Evolutionary conservation across 306 rosid species (phyloP), one percentile per base, ranked within the genome.

Genomic region (Rosa multiflora): DNA sequence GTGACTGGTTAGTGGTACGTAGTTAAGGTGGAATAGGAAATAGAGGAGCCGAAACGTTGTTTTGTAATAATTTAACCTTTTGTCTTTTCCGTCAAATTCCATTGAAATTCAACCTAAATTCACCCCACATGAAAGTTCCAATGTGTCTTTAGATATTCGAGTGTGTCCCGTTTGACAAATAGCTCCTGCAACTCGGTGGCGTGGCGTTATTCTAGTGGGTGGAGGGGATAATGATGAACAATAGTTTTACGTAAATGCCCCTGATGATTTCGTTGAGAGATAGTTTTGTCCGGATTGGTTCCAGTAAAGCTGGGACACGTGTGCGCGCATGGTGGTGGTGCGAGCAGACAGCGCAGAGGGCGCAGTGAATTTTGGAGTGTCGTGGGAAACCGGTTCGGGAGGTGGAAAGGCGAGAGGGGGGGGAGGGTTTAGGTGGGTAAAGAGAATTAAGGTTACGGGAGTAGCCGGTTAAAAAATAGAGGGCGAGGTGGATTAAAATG

Each of bases 61-160:
- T 44, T 56, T 72, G 76, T 67, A 78, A 78, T 78, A 72, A 72
- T 66, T 56, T 82, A 40, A 75, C 78, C 29, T 68, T 20, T 10
- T 42, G 47, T 42, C 67, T 52, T 78, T 20, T 32, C 37, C 82
- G 82, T 91, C 87, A 89, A 88, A 91, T 89, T 88, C 70, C 80
- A 79, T 80, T 68, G 81, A 86, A 88, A 89, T 91, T 86, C 89
- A 86, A 80, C 82, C 82, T 81, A 91, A 91, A 91, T 91, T 86
- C 91, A 80, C 77, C 84, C 58, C 56, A 84, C 84, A 91, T 86
- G 87, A 78, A 68, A 81, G 76, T 76, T 83, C 14, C 1, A 74
- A 78, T 43, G 3, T 2, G 37, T 32, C 37, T 72, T 76, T 32
- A 26, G n/a, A 73, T 17, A 53, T 79, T 85, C 87, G 20, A 48